Evolutionary conservation across 2,329 filamentous ascomycete species (phyloP), one percentile per base, ranked within the genome.

Genomic region (Cladophialophora immunda): DNA sequence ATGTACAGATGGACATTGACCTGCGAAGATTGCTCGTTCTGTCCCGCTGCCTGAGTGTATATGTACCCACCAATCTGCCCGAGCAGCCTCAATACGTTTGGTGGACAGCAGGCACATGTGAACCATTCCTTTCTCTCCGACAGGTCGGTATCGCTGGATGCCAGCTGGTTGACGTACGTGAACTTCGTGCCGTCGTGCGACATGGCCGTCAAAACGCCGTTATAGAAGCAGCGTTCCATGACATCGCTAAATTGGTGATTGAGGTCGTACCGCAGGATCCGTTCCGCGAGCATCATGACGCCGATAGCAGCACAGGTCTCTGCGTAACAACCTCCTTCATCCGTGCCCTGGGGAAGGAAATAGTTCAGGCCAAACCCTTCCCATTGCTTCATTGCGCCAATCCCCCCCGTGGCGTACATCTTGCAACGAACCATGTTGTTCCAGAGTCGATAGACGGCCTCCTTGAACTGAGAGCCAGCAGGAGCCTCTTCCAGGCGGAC

Each of bases 271-370:
- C 86, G 82, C 0, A 89, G 76, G 8, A 89, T 73, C 4, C 87
- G 76, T 68, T 89, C 84, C 0, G 85, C 85, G 1, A 88, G 77
- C 85, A 89, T 87, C 78, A 88, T 86, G 2, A 87, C 82, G 6
- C 84, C 86, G 67, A 89, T 87, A 0, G 82, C 81, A 1, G 86
- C 87, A 72, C 85, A 89, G 0, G 87, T 89, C 74, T 89, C 87
- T 1, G 85, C 81, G 73, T 89, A 89, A 71, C 87, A 89, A 1
- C 86, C 87, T 3, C 87, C 86, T 67, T 88, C 86, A 66, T 88
- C 87, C 0, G 84, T 85, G 1, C 83, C 80, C 50, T 87, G 85
- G 0, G 86, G 86, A 4, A 89, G 77, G 73, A 87, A 87, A 71
- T 88, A 87, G 67, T 87, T 82, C 47, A 83, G 79, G 0, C 86